Percentiles rank a stretch among this genome's conserved stretches.
phyloP scores from a whole-genome alignment of 768 basidiomycete genomes.

The Coprinopsis marcescibilis region DNA sequence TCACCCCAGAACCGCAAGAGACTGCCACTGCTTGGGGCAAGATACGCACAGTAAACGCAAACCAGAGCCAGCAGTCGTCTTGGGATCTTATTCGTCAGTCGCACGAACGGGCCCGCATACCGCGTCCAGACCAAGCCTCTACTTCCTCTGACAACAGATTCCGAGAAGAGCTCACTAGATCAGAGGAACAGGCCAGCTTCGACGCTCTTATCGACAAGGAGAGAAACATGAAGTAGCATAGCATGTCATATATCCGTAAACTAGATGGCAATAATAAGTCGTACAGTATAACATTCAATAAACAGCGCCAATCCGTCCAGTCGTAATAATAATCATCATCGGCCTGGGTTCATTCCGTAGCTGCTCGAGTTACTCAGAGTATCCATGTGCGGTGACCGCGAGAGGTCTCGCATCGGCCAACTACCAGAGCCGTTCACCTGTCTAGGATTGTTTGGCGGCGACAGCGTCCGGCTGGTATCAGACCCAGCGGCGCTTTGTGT shows the following conservation, averaged over 20 bases:
- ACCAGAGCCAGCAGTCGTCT: conserved; percentile 40
- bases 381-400: conserved; percentile 17
- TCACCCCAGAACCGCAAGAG: conserved; percentile 13
- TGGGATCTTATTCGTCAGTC: conserved; percentile 67
- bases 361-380: neutral
- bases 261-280: too few species aligned
- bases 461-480: conserved; percentile 5
- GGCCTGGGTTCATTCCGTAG: conserved; percentile 9
- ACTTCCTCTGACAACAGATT: conserved; percentile 8
- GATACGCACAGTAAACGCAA: conserved; percentile 50
- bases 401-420: conserved; percentile 24
- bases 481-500: neutral
- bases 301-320: too few species aligned
- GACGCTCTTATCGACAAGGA: conserved; percentile 57
- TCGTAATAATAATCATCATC: neutral
- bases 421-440: neutral
- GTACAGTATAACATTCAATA: too few species aligned
- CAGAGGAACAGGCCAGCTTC: conserved; percentile 48
- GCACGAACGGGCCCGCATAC: conserved; percentile 35
- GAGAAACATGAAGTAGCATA: conserved; percentile 30
- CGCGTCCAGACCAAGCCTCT: conserved; percentile 11
- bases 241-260: conserved; percentile 7
- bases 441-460: conserved; percentile 2
- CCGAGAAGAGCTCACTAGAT: conserved; percentile 25
- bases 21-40: conserved; percentile 54